Conservation (phyloP, 2,329 filamentous ascomycete genomes). For the Lachnum nothofagi region DNA sequence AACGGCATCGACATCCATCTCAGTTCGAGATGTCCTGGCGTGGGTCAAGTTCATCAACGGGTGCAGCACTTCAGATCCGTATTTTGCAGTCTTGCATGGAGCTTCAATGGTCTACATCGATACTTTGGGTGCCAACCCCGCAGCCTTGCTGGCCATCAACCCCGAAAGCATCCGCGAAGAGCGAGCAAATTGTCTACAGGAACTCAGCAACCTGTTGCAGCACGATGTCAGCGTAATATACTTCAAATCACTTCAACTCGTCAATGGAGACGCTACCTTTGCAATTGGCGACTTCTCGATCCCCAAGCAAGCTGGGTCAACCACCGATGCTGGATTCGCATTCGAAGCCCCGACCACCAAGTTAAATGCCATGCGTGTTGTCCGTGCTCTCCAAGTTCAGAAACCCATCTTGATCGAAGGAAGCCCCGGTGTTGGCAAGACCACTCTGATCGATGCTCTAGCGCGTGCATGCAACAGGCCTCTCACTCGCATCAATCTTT, state of each 20-base stretch:
- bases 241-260: constrained; percentile 54
- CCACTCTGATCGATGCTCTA: constrained; percentile 81
- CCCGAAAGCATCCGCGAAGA: constrained; percentile 65
- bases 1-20: constrained; percentile 70
- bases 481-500: constrained; percentile 90
- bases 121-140: constrained; percentile 89
- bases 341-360: constrained; percentile 87
- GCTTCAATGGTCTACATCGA: constrained; percentile 95
- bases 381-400: constrained; percentile 78
- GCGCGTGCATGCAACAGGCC: constrained; percentile 74
- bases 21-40: constrained; percentile 83
- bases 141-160: constrained; percentile 73
- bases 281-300: constrained; percentile 73
- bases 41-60: constrained; percentile 91
- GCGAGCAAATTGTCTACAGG: constrained; percentile 65
- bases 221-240: constrained; percentile 63
- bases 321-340: constrained; percentile 60
- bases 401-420: constrained; percentile 95
- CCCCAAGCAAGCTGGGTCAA: constrained; percentile 44
- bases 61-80: constrained; percentile 37
- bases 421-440: constrained; percentile 97
- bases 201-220: constrained; percentile 63
- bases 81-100: constrained; percentile 66
- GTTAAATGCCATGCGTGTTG: constrained; percentile 82
- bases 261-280: constrained; percentile 49